phyloP scores from a whole-genome alignment of 2,329 filamentous ascomycete genomes.

The Daldinia eschscholtzii region DNA sequence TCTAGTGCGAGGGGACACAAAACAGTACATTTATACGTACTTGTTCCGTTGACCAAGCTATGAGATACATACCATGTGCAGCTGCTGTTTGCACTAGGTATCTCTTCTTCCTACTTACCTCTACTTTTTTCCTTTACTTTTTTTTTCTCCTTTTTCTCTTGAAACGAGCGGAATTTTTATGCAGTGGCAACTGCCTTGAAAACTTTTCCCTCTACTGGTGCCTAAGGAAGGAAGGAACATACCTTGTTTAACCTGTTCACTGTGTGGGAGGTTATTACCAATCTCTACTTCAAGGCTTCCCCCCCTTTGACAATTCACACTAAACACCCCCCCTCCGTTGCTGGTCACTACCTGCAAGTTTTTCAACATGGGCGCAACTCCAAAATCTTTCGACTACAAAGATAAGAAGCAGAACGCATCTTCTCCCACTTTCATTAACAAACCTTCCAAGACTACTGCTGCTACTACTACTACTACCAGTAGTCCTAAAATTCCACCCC shows the following conservation, averaged over 20 bases:
- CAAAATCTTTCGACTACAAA: conserved; percentile 12
- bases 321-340: background rate
- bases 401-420: conserved; percentile 10
- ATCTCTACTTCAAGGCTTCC: background rate
- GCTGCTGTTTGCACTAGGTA: background rate
- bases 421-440: conserved; percentile 6
- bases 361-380: conserved; percentile 21
- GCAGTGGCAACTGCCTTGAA: background rate
- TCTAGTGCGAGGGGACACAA: background rate
- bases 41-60: background rate
- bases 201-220: background rate
- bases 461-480: background rate
- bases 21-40: conserved; percentile 8
- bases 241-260: conserved; percentile 1
- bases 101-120: background rate
- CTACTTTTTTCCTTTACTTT: background rate
- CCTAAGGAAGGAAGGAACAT: conserved; percentile 12
- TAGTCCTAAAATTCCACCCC: conserved; percentile 15
- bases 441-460: conserved; percentile 4
- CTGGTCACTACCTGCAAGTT: background rate
- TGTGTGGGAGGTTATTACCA: conserved; percentile 16
- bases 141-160: background rate
- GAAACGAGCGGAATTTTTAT: background rate
- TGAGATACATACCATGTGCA: background rate
- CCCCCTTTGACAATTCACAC: background rate